A percentile compares a stretch with the other conserved stretches of the same genome.
These are phyloP conservation scores for Micromonas commoda DNA, from an alignment of 139 green algal species.

Conservation along the genomic window DNA sequence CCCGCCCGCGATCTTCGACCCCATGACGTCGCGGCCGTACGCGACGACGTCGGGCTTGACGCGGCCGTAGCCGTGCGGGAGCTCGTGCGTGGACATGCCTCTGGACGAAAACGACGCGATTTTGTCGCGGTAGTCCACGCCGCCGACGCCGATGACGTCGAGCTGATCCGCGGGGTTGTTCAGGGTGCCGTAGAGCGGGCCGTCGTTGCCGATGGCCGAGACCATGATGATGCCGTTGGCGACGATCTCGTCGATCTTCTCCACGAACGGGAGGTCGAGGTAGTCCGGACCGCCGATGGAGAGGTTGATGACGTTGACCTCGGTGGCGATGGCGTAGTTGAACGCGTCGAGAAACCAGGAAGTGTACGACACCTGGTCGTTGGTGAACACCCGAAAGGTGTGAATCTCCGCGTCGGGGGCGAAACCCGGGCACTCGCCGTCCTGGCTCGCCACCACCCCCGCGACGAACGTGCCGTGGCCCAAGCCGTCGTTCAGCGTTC, in stretches of 20 bases:
- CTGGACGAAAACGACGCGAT: slow-evolving; percentile 88
- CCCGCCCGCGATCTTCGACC: slow-evolving; percentile 66
- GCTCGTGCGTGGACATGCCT: slow-evolving; percentile 95
- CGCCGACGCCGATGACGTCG: slow-evolving; percentile 95
- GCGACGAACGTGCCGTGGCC: slow-evolving; percentile 96
- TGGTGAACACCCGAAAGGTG: slow-evolving; percentile 92
- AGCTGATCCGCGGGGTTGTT: slow-evolving; percentile 98
- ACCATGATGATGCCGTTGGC: slow-evolving; percentile 87
- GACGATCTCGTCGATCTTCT: slow-evolving; percentile 93
- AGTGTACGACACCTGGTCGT: slow-evolving; percentile 95
- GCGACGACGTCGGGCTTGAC: slow-evolving; percentile 94
- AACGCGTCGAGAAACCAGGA: slow-evolving; percentile 99
- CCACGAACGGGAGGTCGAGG: slow-evolving; percentile 95
- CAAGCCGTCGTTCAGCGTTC: slow-evolving; percentile 83
- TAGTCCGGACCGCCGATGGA: slow-evolving; percentile 96
- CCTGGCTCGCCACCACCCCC: slow-evolving; percentile 75
- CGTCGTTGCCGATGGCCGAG: slow-evolving; percentile 74
- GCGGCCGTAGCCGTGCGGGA: slow-evolving; percentile 69
- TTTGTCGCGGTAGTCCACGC: slow-evolving; percentile 77
- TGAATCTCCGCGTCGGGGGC: slow-evolving; percentile 86
- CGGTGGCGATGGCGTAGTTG: slow-evolving; percentile 89
- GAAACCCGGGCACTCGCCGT: slow-evolving; percentile 77
- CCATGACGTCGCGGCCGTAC: slow-evolving; percentile 86
- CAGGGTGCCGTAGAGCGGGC: slow-evolving; percentile 91
- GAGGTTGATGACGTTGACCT: slow-evolving; percentile 93